Conservation (phyloP, 2,329 filamentous ascomycete genomes). For the Colletotrichum horii region DNA sequence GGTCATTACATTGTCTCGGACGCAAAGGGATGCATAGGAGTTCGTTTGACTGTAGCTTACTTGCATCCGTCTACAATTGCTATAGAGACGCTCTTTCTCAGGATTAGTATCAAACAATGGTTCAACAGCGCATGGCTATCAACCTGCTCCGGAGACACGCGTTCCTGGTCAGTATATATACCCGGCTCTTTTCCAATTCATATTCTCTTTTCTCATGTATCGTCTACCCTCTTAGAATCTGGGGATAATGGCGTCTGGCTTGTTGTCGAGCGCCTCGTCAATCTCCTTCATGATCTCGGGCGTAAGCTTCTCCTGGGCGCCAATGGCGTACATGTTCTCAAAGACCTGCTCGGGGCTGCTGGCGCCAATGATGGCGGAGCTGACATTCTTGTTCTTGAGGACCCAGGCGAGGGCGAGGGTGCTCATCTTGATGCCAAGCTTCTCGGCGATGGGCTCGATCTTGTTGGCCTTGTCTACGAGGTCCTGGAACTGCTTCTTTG, state of each 20-base stretch:
- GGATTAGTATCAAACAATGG: neutral
- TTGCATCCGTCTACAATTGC: no score
- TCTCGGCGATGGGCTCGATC: constrained; percentile 67
- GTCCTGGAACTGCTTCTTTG: constrained; percentile 57
- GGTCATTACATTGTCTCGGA: no score
- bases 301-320: constrained; percentile 60
- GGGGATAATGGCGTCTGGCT: constrained; percentile 49
- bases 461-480: constrained; percentile 65
- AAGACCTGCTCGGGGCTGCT: constrained; percentile 63
- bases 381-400: constrained; percentile 65
- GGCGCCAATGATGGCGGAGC: constrained; percentile 65
- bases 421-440: constrained; percentile 62
- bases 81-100: neutral
- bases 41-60: no score
- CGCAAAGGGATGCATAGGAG: no score
- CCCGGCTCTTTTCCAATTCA: neutral
- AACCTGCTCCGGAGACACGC: neutral
- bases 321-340: constrained; percentile 62
- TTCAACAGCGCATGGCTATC: neutral
- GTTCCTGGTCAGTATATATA: neutral
- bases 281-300: constrained; percentile 65
- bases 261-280: constrained; percentile 63
- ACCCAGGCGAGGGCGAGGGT: constrained; percentile 67
- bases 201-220: neutral
- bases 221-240: constrained; percentile 31